Evolutionary conservation across 306 rosid genomes (phyloP).

Genomic region (Crataegus laevigata): DNA sequence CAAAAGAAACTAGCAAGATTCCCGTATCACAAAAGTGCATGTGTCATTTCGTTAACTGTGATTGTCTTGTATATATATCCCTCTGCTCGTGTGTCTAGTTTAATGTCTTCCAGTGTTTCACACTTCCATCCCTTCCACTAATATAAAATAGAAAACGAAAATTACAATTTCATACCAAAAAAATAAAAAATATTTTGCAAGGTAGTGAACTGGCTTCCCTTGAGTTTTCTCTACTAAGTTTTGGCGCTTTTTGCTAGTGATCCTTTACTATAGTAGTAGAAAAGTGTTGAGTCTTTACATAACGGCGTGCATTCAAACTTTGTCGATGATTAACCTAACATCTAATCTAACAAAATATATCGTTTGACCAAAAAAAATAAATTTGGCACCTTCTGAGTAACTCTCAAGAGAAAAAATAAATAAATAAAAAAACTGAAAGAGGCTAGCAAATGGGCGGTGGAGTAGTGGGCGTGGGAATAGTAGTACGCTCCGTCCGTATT

Average conservation of each 20-base stretch:
- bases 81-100: neutral
- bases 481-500: constrained; percentile 17
- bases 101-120: neutral
- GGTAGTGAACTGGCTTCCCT: neutral
- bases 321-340: too few relatives aligned
- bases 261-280: too few relatives aligned
- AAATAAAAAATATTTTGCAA: neutral
- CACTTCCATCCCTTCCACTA: neutral
- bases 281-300: too few relatives aligned
- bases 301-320: too few relatives aligned
- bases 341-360: too few relatives aligned
- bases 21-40: neutral
- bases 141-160: neutral
- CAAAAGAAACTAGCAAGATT: neutral
- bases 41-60: constrained; percentile 4
- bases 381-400: neutral
- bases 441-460: neutral
- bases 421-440: too few relatives aligned
- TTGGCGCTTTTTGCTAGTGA: neutral
- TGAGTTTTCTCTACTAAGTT: neutral
- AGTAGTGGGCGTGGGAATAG: neutral
- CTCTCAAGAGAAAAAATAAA: neutral
- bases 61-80: constrained; percentile 4
- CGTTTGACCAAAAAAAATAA: too few relatives aligned
- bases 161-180: neutral